A percentile compares a stretch with the other conserved stretches of the same genome.
Evolutionary conservation across 1,284 basidiomycete species (phyloP).

Genomic region (Pseudozyma pruni): DNA sequence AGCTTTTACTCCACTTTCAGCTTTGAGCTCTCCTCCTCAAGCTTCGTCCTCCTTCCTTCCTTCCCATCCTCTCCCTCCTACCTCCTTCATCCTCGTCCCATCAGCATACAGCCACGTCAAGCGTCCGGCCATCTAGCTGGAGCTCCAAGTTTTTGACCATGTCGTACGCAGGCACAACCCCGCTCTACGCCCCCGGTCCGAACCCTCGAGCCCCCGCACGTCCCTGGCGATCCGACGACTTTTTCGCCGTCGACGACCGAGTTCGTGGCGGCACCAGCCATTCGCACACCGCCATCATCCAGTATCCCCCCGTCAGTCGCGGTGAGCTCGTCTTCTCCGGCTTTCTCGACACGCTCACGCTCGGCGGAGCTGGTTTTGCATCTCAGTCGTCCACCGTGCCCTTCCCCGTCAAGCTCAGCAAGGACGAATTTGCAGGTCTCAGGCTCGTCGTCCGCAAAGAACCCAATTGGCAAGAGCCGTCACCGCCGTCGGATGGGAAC

Average conservation of each 20-base stretch:
- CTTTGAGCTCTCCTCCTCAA: too few species aligned
- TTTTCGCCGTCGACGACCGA: constrained; percentile 70
- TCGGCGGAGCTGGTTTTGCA: constrained; percentile 72
- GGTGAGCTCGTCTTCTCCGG: constrained; percentile 55
- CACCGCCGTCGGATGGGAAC: constrained; percentile 12
- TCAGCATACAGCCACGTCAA: too few species aligned
- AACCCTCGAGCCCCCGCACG: constrained; percentile 33
- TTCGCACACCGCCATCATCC: constrained; percentile 67
- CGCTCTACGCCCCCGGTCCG: constrained; percentile 39
- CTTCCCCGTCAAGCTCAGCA: constrained; percentile 35
- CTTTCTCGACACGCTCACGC: constrained; percentile 69
- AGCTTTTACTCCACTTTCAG: background rate
- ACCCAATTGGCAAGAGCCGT: constrained; percentile 12
- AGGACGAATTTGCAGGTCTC: constrained; percentile 31
- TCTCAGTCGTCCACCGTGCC: constrained; percentile 68
- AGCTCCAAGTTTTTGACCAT: too few species aligned
- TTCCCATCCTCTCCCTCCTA: background rate
- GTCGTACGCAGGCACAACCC: constrained; percentile 35
- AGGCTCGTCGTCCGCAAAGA: constrained; percentile 39
- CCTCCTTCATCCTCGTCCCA: background rate
- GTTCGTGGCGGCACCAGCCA: constrained; percentile 70
- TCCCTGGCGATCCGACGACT: constrained; percentile 56
- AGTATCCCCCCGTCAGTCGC: constrained; percentile 31
- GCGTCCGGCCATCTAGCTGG: background rate
- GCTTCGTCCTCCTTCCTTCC: background rate